Conservation (phyloP, 2,329 filamentous ascomycete species). For the Venturia effusa region DNA sequence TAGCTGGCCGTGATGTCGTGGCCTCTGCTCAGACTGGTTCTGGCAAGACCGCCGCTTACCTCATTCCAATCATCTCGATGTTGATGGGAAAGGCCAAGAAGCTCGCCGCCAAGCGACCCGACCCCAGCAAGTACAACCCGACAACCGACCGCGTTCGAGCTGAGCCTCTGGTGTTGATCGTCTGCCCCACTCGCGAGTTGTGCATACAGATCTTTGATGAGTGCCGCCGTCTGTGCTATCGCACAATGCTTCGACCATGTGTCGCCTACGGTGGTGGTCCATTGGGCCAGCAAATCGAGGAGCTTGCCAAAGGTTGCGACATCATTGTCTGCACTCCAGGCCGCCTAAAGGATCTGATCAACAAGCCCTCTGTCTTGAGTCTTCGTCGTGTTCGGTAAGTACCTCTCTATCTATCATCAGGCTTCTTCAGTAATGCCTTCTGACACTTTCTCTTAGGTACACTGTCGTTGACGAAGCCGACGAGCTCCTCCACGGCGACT, state of each 20-base stretch:
- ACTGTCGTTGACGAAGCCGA: slow-evolving; percentile 89
- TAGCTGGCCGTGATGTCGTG: slow-evolving; percentile 69
- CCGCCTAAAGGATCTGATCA: slow-evolving; percentile 74
- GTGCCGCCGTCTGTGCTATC: slow-evolving; percentile 82
- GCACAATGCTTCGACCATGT: slow-evolving; percentile 85
- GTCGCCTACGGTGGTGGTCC: slow-evolving; percentile 82
- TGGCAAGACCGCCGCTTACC: slow-evolving; percentile 88
- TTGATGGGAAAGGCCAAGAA: slow-evolving; percentile 95
- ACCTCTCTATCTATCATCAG: slow-evolving; percentile 11
- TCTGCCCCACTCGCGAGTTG: slow-evolving; percentile 81
- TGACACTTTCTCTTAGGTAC: slow-evolving; percentile 31
- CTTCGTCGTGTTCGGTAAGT: slow-evolving; percentile 67
- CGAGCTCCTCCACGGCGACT: slow-evolving; percentile 73
- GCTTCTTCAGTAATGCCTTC: not conserved
- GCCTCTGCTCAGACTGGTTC: slow-evolving; percentile 91
- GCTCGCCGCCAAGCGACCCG: slow-evolving; percentile 59
- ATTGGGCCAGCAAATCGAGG: slow-evolving; percentile 53
- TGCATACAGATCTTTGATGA: slow-evolving; percentile 94
- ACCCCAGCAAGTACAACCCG: slow-evolving; percentile 44
- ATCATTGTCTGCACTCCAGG: slow-evolving; percentile 82
- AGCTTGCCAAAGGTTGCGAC: slow-evolving; percentile 78
- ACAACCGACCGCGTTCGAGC: slow-evolving; percentile 49
- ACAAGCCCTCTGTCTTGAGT: slow-evolving; percentile 55
- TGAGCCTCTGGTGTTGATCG: slow-evolving; percentile 77
- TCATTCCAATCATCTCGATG: slow-evolving; percentile 79